Conservation (phyloP, 208 protist genomes). For the Angomonas deanei region DNA sequence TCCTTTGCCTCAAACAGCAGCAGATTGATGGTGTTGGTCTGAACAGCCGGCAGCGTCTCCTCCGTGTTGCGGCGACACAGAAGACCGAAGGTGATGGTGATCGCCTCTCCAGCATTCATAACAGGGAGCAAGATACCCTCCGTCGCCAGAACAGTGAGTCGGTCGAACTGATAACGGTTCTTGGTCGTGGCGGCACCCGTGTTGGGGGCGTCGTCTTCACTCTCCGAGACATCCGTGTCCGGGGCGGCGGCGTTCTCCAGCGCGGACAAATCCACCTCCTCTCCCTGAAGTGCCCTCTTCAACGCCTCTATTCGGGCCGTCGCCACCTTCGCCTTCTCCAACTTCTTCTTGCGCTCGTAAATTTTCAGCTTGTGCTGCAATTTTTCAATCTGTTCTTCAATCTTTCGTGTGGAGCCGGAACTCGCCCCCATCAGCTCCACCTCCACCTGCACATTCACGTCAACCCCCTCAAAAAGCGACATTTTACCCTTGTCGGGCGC, state of each 20-base stretch:
- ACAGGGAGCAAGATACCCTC: constrained; percentile 71
- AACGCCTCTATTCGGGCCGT: constrained; percentile 57
- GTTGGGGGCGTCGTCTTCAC: constrained; percentile 50
- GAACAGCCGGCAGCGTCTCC: constrained; percentile 40
- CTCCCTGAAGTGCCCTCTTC: constrained; percentile 52
- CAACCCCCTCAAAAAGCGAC: constrained; percentile 65
- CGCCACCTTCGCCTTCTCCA: constrained; percentile 61
- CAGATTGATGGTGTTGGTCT: constrained; percentile 74
- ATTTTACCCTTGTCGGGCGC: constrained; percentile 18
- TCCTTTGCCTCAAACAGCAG: constrained; percentile 79
- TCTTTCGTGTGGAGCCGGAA: constrained; percentile 59
- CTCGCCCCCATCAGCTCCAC: constrained; percentile 53
- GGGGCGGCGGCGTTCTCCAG: constrained; percentile 11
- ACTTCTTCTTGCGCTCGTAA: constrained; percentile 81
- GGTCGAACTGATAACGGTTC: constrained; percentile 32
- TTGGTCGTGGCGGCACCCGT: constrained; percentile 18
- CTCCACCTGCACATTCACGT: constrained; percentile 65
- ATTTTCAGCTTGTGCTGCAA: constrained; percentile 88
- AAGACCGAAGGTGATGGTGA: constrained; percentile 54
- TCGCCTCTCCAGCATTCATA: constrained; percentile 69
- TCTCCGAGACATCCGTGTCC: constrained; percentile 61
- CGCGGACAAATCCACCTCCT: constrained; percentile 56
- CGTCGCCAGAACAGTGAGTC: constrained; percentile 41
- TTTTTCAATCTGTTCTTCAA: constrained; percentile 87
- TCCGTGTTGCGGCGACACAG: constrained; percentile 35